phyloP scores from a whole-genome alignment of 768 basidiomycete species.

The Coprinopsis cinerea region DNA sequence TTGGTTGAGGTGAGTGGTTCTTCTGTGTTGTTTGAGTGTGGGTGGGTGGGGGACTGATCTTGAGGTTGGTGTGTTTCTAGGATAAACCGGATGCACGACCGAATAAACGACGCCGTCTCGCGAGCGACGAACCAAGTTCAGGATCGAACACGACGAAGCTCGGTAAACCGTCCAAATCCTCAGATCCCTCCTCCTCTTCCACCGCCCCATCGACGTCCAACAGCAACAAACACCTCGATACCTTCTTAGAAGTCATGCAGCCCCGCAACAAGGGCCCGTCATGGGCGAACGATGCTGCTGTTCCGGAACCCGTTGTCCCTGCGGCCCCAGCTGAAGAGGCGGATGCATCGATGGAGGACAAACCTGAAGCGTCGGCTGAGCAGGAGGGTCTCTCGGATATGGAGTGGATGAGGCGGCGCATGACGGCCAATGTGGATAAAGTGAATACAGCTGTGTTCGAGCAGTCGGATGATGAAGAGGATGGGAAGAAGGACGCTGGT shows the following conservation, averaged over 20 bases:
- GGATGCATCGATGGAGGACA: no score
- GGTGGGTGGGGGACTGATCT: background rate
- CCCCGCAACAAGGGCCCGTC: slow-evolving; percentile 53
- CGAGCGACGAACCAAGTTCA: no score
- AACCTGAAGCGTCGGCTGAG: no score
- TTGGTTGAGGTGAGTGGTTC: slow-evolving; percentile 62
- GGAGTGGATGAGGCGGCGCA: slow-evolving; percentile 70
- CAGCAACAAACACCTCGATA: slow-evolving; percentile 39
- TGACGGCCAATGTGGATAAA: slow-evolving; percentile 40
- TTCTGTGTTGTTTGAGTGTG: slow-evolving; percentile 3
- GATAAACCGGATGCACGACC: background rate
- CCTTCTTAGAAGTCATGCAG: slow-evolving; percentile 76
- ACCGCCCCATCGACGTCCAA: slow-evolving; percentile 9
- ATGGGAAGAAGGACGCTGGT: slow-evolving; percentile 7
- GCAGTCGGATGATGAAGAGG: slow-evolving; percentile 56
- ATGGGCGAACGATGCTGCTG: slow-evolving; percentile 52
- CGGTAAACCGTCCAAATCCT: no score
- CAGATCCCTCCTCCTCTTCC: no score
- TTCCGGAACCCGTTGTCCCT: slow-evolving; percentile 9
- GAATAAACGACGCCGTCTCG: no score
- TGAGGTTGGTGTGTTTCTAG: background rate
- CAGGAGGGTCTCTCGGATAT: slow-evolving; percentile 51
- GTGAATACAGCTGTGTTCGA: slow-evolving; percentile 46
- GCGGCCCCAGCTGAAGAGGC: slow-evolving; percentile 6
- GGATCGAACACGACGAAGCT: no score